Evolutionary conservation across 2,329 filamentous ascomycete species (phyloP).

Genomic region (Amylocarpus encephaloides): DNA sequence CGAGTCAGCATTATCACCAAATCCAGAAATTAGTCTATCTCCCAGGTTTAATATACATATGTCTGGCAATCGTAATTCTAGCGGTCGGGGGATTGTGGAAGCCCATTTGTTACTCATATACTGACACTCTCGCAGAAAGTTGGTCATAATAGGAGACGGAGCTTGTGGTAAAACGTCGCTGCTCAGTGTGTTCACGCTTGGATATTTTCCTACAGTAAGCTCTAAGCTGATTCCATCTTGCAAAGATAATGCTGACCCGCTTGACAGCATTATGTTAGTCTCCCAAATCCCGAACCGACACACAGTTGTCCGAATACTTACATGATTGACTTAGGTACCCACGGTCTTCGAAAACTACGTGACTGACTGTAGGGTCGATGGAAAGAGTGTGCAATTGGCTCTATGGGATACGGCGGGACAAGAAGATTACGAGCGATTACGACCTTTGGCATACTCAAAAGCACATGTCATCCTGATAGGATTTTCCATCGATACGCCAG

Average conservation of each 20-base stretch:
- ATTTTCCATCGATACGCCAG: slow-evolving; percentile 89
- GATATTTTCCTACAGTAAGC: slow-evolving; percentile 93
- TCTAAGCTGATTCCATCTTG: slow-evolving; percentile 14
- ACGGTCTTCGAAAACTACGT: slow-evolving; percentile 99
- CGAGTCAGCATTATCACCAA: too few species aligned
- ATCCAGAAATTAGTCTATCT: too few species aligned
- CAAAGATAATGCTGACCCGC: slow-evolving; percentile 27
- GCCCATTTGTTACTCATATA: background rate
- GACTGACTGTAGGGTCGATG: slow-evolving; percentile 95
- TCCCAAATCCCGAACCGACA: background rate
- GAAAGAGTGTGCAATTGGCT: slow-evolving; percentile 95
- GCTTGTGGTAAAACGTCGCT: slow-evolving; percentile 98
- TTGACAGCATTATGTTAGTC: slow-evolving; percentile 44
- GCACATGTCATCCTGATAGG: slow-evolving; percentile 96
- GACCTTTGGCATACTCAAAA: slow-evolving; percentile 92
- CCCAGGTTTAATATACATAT: too few species aligned
- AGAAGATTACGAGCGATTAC: slow-evolving; percentile 94
- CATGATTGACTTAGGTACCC: slow-evolving; percentile 64
- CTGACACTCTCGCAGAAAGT: slow-evolving; percentile 55
- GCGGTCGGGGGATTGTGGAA: background rate
- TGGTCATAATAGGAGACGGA: slow-evolving; percentile 95
- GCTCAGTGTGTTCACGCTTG: slow-evolving; percentile 93
- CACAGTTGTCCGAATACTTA: slow-evolving; percentile 2
- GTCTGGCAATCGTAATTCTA: too few species aligned
- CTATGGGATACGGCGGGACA: slow-evolving; percentile 99